Base-by-base conservation (phyloP, 1,284 basidiomycete genomes). In the Boletus smithii region DNA sequence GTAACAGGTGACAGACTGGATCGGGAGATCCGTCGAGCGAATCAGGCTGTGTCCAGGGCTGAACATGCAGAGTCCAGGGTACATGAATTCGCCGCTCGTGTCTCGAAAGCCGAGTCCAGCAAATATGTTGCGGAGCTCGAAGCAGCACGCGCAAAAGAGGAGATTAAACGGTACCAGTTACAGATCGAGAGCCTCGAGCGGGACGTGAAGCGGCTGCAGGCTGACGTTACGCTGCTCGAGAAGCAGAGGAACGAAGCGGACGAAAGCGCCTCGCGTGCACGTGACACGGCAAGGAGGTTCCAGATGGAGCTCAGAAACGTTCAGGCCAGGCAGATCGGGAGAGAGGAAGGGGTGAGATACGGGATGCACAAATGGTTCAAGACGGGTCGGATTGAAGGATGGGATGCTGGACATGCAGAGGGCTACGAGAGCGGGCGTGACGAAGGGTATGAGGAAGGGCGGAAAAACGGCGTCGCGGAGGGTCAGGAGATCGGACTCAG, bases 1-100 rank as follows among this genome's bases (percentile, higher is more conserved):
- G 68, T 66, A 40, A 75, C 80, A 5, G 73, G 72, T 29, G 79
- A 81, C 42, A 72, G 74, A 34, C 69, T 85, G 24, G 79, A 83
- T 57, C 67, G 72, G 48, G 81, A 84, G 65, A 75, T 72, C 46
- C 73, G 73, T 34, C 69, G 76, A 37, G 78, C 75, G 22, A 75
- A 77, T 44, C 69, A 74, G 31, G 76, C 77, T 0, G 74, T 74
- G 44, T 58, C 68, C 33, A 74, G 80, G 22, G 80, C 79, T 36
- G 74, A 75, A 46, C 69, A 69, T 31, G 76, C 81, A 29, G 81
- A 84, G 62, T 59, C 66, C 14, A 71, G 71, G 38, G 71, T 72
- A 42, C 74, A 68, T 33, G 76, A 80, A 39, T 56, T 71, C 10
- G 54, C 63, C 10, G 56, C 65, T 8, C 69, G 73, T 30, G 63